Percentiles rank a stretch among this genome's conserved stretches.
Conservation (phyloP, 306 rosid genomes). For the Calophaca sinica region DNA sequence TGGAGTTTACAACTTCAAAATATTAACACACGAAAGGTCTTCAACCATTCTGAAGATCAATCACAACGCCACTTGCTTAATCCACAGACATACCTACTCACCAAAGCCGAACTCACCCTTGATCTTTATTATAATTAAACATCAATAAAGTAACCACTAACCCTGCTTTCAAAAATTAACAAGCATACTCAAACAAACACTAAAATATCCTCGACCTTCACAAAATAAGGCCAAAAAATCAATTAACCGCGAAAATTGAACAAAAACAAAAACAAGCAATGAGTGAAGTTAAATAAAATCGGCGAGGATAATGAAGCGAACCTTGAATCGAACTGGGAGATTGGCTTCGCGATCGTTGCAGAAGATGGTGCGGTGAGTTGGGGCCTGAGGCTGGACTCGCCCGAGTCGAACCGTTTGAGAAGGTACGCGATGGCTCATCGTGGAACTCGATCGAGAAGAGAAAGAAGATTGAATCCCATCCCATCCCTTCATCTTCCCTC, state of each 20-base stretch:
- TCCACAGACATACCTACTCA: slow-evolving; percentile 33
- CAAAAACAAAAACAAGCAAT: neutral
- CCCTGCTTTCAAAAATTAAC: slow-evolving; percentile 14
- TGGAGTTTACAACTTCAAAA: slow-evolving; percentile 13
- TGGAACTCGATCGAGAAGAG: slow-evolving; percentile 60
- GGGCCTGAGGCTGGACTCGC: slow-evolving; percentile 94
- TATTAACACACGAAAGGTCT: neutral
- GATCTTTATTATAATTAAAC: neutral
- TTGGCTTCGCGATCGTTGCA: slow-evolving; percentile 92
- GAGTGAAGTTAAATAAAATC: neutral
- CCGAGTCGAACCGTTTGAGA: slow-evolving; percentile 83
- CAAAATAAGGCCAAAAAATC: neutral
- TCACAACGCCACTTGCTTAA: slow-evolving; percentile 14
- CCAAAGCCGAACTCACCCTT: slow-evolving; percentile 22
- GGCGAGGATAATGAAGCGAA: slow-evolving; percentile 20
- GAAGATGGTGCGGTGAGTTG: slow-evolving; percentile 82
- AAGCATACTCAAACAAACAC: slow-evolving; percentile 41
- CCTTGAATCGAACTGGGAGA: slow-evolving; percentile 74
- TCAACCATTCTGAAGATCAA: slow-evolving; percentile 36
- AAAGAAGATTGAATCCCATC: slow-evolving; percentile 57
- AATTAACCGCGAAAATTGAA: neutral
- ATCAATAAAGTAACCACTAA: slow-evolving; percentile 3
- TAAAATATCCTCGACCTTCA: slow-evolving; percentile 7
- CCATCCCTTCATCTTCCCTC: slow-evolving; percentile 78
- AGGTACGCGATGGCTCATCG: slow-evolving; percentile 49